A percentile compares a stretch with the other conserved stretches of the same genome.
Conservation (phyloP, 2,329 filamentous ascomycete species). For the Talaromyces albobiverticillius region DNA sequence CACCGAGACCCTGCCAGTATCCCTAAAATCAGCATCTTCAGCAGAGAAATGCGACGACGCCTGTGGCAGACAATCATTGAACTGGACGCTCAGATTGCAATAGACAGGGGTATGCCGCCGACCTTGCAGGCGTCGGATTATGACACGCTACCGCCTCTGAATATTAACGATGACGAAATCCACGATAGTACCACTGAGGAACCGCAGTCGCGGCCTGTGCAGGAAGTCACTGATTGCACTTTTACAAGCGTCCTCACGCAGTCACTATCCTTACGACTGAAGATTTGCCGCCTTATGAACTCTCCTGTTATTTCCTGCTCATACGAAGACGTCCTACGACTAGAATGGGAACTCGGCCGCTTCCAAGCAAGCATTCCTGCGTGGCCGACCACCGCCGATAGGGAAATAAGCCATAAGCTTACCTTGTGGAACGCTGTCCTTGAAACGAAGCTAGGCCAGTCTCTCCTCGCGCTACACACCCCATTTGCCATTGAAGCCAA, state of each 20-base stretch:
- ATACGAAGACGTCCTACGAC: constrained; percentile 38
- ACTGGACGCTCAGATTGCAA: constrained; percentile 54
- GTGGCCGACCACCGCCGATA: constrained; percentile 25
- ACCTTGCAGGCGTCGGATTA: constrained; percentile 43
- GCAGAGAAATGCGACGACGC: constrained; percentile 50
- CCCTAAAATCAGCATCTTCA: constrained; percentile 36
- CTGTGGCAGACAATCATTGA: constrained; percentile 59
- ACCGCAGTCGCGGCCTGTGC: constrained; percentile 27
- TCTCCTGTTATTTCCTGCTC: constrained; percentile 34
- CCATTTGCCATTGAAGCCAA: constrained; percentile 36
- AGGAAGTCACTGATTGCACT: constrained; percentile 37
- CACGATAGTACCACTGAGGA: constrained; percentile 29
- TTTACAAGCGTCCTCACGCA: constrained; percentile 15
- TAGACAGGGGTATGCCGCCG: constrained; percentile 56
- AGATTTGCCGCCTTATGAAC: constrained; percentile 34
- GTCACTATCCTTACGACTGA: constrained; percentile 28
- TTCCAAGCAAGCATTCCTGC: constrained; percentile 32
- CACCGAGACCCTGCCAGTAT: constrained; percentile 42
- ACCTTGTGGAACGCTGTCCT: constrained; percentile 32
- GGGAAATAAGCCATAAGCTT: constrained; percentile 25
- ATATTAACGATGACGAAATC: constrained; percentile 52
- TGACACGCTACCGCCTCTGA: constrained; percentile 49
- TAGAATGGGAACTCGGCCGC: constrained; percentile 39
- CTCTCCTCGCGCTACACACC: constrained; percentile 37
- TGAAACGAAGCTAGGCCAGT: constrained; percentile 34